Conservation (phyloP, 768 basidiomycete genomes). For the Trametes meyenii region DNA sequence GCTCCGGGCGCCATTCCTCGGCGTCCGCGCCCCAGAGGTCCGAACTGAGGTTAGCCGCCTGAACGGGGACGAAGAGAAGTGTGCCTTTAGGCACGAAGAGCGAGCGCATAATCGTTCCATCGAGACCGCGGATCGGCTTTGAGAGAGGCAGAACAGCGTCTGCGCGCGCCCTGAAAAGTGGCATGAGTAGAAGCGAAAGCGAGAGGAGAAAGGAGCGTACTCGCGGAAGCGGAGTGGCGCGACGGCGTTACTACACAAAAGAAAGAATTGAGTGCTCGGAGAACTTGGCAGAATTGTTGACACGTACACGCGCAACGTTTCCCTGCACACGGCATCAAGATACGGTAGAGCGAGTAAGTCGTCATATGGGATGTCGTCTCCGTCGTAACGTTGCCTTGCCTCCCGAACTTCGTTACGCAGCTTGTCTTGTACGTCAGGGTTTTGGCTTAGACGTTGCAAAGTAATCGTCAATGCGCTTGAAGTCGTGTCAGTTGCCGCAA, state of each 20-base stretch:
- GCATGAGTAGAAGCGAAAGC: background rate
- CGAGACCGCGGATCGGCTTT: slow-evolving; percentile 7
- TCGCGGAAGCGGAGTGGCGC: slow-evolving; percentile 2
- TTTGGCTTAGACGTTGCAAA: background rate
- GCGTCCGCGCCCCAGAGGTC: slow-evolving; percentile 30
- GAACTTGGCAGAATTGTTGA: slow-evolving; percentile 19
- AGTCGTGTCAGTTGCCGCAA: slow-evolving; percentile 11
- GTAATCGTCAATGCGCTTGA: slow-evolving; percentile 5
- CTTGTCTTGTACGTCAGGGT: slow-evolving; percentile 1
- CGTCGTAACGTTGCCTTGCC: slow-evolving; percentile 4
- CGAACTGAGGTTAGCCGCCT: slow-evolving; percentile 25
- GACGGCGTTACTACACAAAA: slow-evolving; percentile 8
- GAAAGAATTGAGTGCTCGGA: background rate
- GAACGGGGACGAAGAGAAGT: slow-evolving; percentile 23
- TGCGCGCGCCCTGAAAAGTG: background rate
- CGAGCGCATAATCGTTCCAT: slow-evolving; percentile 14
- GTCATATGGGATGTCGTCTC: slow-evolving; percentile 36
- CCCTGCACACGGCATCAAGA: slow-evolving; percentile 64
- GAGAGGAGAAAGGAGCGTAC: background rate
- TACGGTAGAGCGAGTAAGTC: slow-evolving; percentile 47
- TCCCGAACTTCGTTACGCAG: slow-evolving; percentile 2
- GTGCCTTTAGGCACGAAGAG: slow-evolving; percentile 23
- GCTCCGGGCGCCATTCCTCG: slow-evolving; percentile 26
- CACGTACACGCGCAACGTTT: slow-evolving; percentile 54
- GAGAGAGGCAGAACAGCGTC: slow-evolving; percentile 18